Base-by-base conservation (phyloP, 2,329 filamentous ascomycete species). In the Blumeria graminis region DNA sequence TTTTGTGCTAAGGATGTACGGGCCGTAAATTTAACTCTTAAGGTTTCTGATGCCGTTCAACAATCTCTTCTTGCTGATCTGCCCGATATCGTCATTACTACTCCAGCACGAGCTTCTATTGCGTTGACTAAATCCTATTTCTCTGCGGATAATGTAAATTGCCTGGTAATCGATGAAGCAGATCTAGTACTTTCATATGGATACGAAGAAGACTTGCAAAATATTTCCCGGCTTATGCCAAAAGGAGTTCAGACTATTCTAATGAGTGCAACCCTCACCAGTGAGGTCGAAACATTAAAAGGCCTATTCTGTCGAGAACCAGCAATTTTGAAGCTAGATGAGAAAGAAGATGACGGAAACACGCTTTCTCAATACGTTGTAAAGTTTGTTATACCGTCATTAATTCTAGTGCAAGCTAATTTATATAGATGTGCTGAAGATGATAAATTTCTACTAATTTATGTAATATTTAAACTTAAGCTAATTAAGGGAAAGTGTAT, bases 381-480 rank as follows among this genome's bases (percentile, higher is more conserved):
- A 61, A 87, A 82, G 76, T 84, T 70, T 60, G 74, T 64, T 53
- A 38, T 7, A 34, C 13, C 39, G 13, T n/a, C 1, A 41, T 13
- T 18, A 32, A 6, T 28, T 51, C 9, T 45, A 6, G 16, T 14
- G 16, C 13, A 11, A 57, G 52, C 63, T 66, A 39, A 63, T 36
- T 55, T 56, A 10, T 57, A 63, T 56, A 83, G 79, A 66, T 94
- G 88, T 62, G 86, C 79, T n/a, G 92, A 98, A 69, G 90, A 96
- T 62, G 92, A 96, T 64, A 98, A 98, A 67, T 98, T 96, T 65
- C 71, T 98, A 39, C 71, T 98, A 46, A 80, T 84, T 16, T 96
- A 94, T 65, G 84, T 94, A 58, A 90, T 96, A 66, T 94, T 95
- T 73, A 94, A 94, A 71, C 76, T 96, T 11, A 85, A 92, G 67